A percentile compares a stretch with the other conserved stretches of the same genome.
These are phyloP conservation scores for Emergomyces africanus DNA, from an alignment of 2,329 filamentous ascomycete genomes.

Conservation along the genomic window DNA sequence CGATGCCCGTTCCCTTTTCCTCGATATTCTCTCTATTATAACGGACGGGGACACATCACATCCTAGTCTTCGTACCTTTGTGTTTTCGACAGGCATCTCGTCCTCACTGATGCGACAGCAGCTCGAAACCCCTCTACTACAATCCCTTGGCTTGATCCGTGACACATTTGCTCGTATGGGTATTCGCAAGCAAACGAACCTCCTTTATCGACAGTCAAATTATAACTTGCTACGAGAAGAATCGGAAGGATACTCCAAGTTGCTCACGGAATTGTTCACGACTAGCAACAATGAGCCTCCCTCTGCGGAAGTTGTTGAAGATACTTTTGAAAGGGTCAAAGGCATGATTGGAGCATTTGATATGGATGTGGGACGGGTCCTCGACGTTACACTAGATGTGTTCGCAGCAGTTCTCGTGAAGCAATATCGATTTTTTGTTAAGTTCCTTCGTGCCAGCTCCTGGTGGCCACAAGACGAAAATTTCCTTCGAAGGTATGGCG, in stretches of 20 bases:
- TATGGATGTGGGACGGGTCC: conserved; percentile 82
- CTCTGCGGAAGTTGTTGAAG: conserved; percentile 62
- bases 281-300: conserved; percentile 63
- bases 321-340: conserved; percentile 85
- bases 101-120: conserved; percentile 62
- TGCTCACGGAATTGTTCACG: conserved; percentile 90
- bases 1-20: conserved; percentile 57
- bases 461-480: conserved; percentile 79
- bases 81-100: conserved; percentile 60
- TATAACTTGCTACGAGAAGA: conserved; percentile 94
- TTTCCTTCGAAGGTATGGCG: conserved; percentile 22
- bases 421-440: conserved; percentile 87
- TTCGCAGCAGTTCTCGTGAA: conserved; percentile 90
- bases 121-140: conserved; percentile 66
- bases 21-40: conserved; percentile 71
- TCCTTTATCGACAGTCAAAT: conserved; percentile 89
- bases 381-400: conserved; percentile 90
- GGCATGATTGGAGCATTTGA: conserved; percentile 95
- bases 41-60: conserved; percentile 56
- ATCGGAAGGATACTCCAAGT: conserved; percentile 90
- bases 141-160: conserved; percentile 65
- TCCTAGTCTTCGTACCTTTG: conserved; percentile 50
- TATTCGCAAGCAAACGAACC: conserved; percentile 81
- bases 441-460: conserved; percentile 77
- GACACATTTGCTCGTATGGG: conserved; percentile 73